Evolutionary conservation across 495 filamentous ascomycete species (phyloP), one percentile per base, ranked within the genome.

Genomic region (Penicillium ochrochloron): DNA sequence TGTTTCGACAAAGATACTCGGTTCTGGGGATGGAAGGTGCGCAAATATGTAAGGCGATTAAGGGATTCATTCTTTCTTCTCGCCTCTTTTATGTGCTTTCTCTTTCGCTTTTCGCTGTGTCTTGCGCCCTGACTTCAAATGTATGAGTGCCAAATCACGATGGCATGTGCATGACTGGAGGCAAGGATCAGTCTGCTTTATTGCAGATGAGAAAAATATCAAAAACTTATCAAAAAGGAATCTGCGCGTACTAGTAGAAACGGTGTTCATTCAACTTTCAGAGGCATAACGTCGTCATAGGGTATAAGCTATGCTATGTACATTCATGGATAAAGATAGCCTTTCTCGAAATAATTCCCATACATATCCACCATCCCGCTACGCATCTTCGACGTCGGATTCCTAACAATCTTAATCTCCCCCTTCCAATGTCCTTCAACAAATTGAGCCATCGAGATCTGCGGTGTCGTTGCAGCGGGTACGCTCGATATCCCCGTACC

Each of bases 311-410:
- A 25, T 48, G 31, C 50, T 42, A 48, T 51, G 25, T 52, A 37
- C 52, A 15, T 55, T 80, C 64, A 84, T 56, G 80, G 82, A 68
- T 84, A 84, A 12, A 84, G 62, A 61, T 83, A 82, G 3, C 80
- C 82, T 68, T 82, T 83, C 70, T 83, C 82, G 59, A 83, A 85
- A 64, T 80, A 78, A 71, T 85, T 85, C 7, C 83, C 83, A 72
- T 83, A 85, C 71, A 82, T 81, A 70, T 85, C 82, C 29, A 83
- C 77, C 61, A 75, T 70, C 19, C 80, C 81, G 56, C 70, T 82
- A 23, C 76, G 75, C 5, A 73, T 76, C 61, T 80, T 80, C 1
- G 78, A 76, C 35, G 74, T 71, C 14, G 80, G 69, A 64, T 82
- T 81, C 27, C 80, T 67, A 19, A 84, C 73, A 57, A 85, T 67